Percentiles rank a stretch among this genome's conserved stretches.
These are phyloP conservation scores for Lepidopterella palustris DNA, from an alignment of 495 filamentous ascomycete genomes.

Conservation along the genomic window DNA sequence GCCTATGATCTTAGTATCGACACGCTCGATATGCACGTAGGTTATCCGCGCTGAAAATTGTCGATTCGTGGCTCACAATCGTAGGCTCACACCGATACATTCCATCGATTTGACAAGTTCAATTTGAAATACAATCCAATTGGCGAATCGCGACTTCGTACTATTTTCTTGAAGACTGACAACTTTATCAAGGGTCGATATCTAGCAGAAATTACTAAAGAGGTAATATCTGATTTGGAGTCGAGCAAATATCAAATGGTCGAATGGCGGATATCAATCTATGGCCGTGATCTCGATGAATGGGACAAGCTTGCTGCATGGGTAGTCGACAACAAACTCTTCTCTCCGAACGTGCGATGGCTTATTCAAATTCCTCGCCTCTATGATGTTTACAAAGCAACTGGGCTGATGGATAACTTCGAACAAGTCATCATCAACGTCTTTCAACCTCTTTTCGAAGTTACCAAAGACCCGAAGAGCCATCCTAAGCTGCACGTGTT, in stretches of 20 bases:
- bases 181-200: slow-evolving; percentile 96
- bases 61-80: neutral
- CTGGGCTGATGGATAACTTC: slow-evolving; percentile 75
- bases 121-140: slow-evolving; percentile 98
- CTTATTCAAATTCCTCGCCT: slow-evolving; percentile 90
- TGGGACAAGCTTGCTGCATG: slow-evolving; percentile 97
- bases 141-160: slow-evolving; percentile 86
- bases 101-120: slow-evolving; percentile 99
- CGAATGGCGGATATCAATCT: slow-evolving; percentile 97
- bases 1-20: slow-evolving; percentile 98
- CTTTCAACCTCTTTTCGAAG: slow-evolving; percentile 92
- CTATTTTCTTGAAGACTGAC: slow-evolving; percentile 97
- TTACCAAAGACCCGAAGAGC: slow-evolving; percentile 75
- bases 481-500: slow-evolving; percentile 95
- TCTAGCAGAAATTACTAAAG: slow-evolving; percentile 92
- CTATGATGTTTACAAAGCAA: slow-evolving; percentile 92
- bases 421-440: slow-evolving; percentile 88
- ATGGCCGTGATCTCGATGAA: slow-evolving; percentile 83
- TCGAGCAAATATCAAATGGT: slow-evolving; percentile 99
- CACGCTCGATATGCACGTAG: slow-evolving; percentile 95
- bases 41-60: slow-evolving; percentile 28
- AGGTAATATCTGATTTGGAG: slow-evolving; percentile 95
- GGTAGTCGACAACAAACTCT: slow-evolving; percentile 98
- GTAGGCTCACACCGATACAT: slow-evolving; percentile 92
- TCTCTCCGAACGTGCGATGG: slow-evolving; percentile 97